Evolutionary conservation across 345 rosid species (phyloP), one percentile per base, ranked within the genome.

Genomic region (Populus ilicifolia): DNA sequence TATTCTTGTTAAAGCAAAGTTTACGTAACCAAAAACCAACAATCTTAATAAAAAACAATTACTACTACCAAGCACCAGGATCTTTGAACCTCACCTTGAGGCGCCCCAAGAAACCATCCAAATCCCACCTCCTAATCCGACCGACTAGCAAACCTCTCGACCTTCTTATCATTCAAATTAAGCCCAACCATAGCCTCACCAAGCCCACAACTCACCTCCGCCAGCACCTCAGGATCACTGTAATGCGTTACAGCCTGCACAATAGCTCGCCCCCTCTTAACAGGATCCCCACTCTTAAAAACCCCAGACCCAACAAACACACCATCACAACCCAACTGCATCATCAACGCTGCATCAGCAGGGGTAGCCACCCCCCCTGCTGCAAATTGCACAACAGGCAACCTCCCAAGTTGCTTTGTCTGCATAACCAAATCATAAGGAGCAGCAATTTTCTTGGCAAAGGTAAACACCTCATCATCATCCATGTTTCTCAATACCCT

Each of bases 381-480:
- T 0, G 83, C 83, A 30, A 80, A 80, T 8, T 80, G 83, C 72
- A 80, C 83, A 67, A 80, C 83, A 8, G 83, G 83, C 23, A 80
- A 36, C 79, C 83, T 75, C 23, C 83, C 79, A 36, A 80, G 35
- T 50, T 80, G 83, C 52, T 80, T 80, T 30, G 83, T 80, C 76
- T 80, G 83, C 83, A 80, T 75, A 62, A 80, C 83, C 77, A 80
- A 66, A 43, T 80, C 83, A 20, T 80, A 80, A 9, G 83, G 83
- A 9, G 83, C 83, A 36, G 83, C 79, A 66, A 80, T 87, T 69
- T 88, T 90, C 80, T 91, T 93, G 0, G 96, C 91, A 77, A 86
- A 91, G 10, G 82, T 64, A 80, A 91, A 91, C 11, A 91, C 91
- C 85, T 91, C 96, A 36, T 90, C 97, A 18, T 91, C 96, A 41